phyloP scores from a whole-genome alignment of 257 asterid species.

The Ajuga chamaepitys region DNA sequence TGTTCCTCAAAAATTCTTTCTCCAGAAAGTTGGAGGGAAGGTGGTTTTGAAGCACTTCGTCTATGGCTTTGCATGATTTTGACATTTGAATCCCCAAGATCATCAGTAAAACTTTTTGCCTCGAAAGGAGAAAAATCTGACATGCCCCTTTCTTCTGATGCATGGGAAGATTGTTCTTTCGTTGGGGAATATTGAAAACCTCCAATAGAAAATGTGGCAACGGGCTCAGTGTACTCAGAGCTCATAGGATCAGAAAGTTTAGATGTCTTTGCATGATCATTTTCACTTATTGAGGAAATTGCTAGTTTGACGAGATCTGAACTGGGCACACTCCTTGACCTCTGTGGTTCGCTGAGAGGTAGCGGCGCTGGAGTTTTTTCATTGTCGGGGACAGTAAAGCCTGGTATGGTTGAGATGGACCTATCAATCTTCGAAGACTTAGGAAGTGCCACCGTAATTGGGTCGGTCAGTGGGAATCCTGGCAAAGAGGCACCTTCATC shows the following conservation, averaged over 20 bases:
- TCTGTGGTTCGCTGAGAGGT: conserved; percentile 39
- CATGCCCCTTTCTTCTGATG: conserved; percentile 22
- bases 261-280: conserved; percentile 22
- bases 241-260: conserved; percentile 20
- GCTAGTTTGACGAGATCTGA: conserved; percentile 30
- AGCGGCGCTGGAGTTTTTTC: conserved; percentile 46
- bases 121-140: conserved; percentile 17
- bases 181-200: conserved; percentile 22
- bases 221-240: conserved; percentile 24
- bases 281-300: conserved; percentile 20
- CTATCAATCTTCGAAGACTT: conserved; percentile 56
- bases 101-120: conserved; percentile 24
- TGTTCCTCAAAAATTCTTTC: conserved; percentile 33
- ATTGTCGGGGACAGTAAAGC: conserved; percentile 46
- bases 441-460: conserved; percentile 70
- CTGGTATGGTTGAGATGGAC: conserved; percentile 71
- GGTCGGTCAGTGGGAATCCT: conserved; percentile 54
- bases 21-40: conserved; percentile 29
- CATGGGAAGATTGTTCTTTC: conserved; percentile 27
- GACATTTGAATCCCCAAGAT: conserved; percentile 24
- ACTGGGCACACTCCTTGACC: conserved; percentile 50
- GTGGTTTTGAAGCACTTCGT: conserved; percentile 21
- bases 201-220: conserved; percentile 27
- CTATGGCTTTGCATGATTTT: conserved; percentile 25
- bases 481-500: conserved; percentile 95